Evolutionary conservation across 2,329 filamentous ascomycete species (phyloP), one percentile per base, ranked within the genome.

Genomic region (Xylogone sp.): DNA sequence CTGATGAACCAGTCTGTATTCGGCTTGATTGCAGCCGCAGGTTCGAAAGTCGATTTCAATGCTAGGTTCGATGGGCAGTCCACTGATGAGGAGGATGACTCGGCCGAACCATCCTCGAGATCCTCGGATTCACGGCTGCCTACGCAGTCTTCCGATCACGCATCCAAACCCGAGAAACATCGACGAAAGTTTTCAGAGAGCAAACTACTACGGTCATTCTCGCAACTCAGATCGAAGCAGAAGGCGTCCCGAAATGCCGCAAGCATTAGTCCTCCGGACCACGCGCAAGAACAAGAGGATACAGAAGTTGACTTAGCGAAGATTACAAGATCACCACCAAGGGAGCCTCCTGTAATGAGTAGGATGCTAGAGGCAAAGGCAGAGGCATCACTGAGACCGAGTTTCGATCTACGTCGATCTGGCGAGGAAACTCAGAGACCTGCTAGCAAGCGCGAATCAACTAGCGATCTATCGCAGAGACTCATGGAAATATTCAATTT

Each of bases 1-100:
- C 59, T 58, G 21, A 90, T 96, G 84, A 94, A 96, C 69, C 92
- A 96, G 75, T 95, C 90, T 58, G 86, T 97, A 50, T 96, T 97
- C 68, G 91, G 90, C 49, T 82, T 97, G 71, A 92, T 97, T 59
- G 89, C 92, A 6, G 90, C 90, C 16, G 90, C 90, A 34, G 90
- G 91, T 6, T 92, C 90, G 24, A 84, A 83, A 53, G 85, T 88
- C 48, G 87, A 95, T 69, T 91, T 95, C 65, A 86, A 89, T 68
- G 81, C 88, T 53, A 82, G 88, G 34, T 93, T 94, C 68, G 87
- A 91, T 63, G 87, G 74, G 46, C 77, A 87, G 58, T 91, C 87
- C 42, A 94, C 89, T 60, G 90, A 93, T 60, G 91, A 91, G 57
- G 65, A 68, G 34, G 64, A 67, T 42, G 62, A 63, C 3, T 53